Percentiles rank a stretch among this genome's conserved stretches.
Conservation (phyloP, 345 rosid genomes). For the Rhizophora mangle region DNA sequence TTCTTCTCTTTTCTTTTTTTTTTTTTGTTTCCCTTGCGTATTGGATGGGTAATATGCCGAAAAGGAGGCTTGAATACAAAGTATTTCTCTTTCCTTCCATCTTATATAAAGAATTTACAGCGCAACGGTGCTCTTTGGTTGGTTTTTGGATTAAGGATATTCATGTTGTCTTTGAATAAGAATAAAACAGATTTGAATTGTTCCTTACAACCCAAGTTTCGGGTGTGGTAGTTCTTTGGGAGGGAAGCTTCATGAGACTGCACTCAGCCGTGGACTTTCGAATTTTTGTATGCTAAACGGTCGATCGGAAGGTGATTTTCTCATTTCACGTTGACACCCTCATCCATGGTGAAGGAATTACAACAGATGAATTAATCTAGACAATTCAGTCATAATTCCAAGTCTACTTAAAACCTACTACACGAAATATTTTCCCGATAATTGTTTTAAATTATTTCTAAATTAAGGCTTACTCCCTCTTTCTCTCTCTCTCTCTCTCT, state of each 20-base stretch:
- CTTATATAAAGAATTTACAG: neutral
- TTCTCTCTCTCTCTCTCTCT: no score
- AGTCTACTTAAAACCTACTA: no score
- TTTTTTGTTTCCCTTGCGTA: neutral
- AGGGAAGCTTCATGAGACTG: constrained; percentile 17
- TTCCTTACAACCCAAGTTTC: neutral
- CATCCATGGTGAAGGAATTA: neutral
- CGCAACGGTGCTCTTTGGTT: no score
- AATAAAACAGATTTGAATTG: constrained; percentile 4
- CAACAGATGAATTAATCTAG: no score
- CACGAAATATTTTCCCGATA: no score
- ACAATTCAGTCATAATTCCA: no score
- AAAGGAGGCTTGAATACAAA: constrained; percentile 2
- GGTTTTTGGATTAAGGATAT: neutral
- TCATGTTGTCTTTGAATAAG: neutral
- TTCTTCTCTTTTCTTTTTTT: neutral
- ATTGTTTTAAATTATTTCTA: no score
- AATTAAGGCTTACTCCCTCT: no score
- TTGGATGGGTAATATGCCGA: constrained; percentile 25
- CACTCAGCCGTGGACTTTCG: neutral
- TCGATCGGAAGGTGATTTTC: neutral
- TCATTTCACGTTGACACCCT: neutral
- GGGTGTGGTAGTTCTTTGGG: neutral
- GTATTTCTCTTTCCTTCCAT: neutral
- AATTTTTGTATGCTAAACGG: neutral